phyloP scores from a whole-genome alignment of 176 grass and related monocot species.

The Carex kokanica region DNA sequence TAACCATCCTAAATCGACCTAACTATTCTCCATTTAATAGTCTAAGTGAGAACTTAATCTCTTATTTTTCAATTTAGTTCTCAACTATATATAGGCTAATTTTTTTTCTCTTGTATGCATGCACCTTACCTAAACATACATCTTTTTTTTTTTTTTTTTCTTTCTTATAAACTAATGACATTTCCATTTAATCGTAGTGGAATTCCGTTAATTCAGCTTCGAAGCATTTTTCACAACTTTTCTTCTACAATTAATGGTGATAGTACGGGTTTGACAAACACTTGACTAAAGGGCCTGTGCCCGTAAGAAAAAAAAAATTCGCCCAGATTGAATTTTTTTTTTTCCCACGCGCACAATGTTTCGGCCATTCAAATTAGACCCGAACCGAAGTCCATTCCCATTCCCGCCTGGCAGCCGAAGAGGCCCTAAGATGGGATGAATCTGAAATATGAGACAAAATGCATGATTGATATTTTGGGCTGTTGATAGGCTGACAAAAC shows the following conservation, averaged over 20 bases:
- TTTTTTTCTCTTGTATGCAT: not conserved
- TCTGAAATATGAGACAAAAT: not conserved
- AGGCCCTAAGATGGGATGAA: not conserved
- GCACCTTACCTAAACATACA: not conserved
- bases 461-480: not conserved
- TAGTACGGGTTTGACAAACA: not conserved
- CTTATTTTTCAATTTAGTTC: no score
- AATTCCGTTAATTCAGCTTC: not conserved
- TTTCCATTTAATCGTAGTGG: no score
- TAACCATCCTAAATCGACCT: no score
- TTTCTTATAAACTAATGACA: not conserved
- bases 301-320: no score
- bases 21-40: no score
- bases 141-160: not conserved
- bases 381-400: no score
- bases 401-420: no score
- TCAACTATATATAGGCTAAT: no score
- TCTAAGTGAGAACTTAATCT: no score
- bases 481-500: not conserved
- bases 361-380: no score
- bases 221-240: not conserved
- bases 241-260: not conserved
- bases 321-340: no score
- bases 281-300: not conserved
- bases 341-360: no score